Evolutionary conservation across 345 rosid species (phyloP), one percentile per base, ranked within the genome.

Genomic region (Leavenworthia alabamica): DNA sequence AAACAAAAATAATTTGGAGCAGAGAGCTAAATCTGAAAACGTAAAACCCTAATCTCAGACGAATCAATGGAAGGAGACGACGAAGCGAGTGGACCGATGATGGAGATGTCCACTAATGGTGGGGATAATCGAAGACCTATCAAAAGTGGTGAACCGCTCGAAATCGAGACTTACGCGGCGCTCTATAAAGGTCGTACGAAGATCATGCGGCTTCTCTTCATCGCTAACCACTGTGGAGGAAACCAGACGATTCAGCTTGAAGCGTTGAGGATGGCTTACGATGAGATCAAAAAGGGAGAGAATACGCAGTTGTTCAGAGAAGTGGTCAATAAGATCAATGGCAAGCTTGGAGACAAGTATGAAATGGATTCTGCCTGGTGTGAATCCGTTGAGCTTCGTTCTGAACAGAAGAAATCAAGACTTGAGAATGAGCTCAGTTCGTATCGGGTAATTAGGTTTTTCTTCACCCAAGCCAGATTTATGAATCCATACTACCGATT

Each of bases 241-340:
- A 88, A 83, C 70, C 74, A 66, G 0, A 26, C 75, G 79, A 83
- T 90, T 86, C 82, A 83, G 79, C 55, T 80, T 37, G 99, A 94
- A 66, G 97, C 97, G 14, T 71, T 94, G 17, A 75, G 91, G 67
- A 88, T 94, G 90, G 97, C 97, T 17, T 88, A 88, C 53, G 99
- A 94, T 6, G 97, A 90, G 75, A 80, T 84, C 70, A 94, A 88
- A 77, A 88, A 82, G 59, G 95, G 97, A n/a, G 97, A 90, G 89
- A 88, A 90, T 77, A 83, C 96, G 19, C 90, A 77, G 78, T 70
- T 86, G 29, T 86, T 82, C 41, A 80, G 90, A 37, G 99, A 94
- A 19, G 88, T 88, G 10, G 95, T 81, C 36, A 77, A 56, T 58
- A 90, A 74, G 82, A 82, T 94, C 37, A 77, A 68, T 7, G 96